These are phyloP conservation scores for Lentinus brumalis DNA, from an alignment of 768 basidiomycete species.

Conservation along the genomic window DNA sequence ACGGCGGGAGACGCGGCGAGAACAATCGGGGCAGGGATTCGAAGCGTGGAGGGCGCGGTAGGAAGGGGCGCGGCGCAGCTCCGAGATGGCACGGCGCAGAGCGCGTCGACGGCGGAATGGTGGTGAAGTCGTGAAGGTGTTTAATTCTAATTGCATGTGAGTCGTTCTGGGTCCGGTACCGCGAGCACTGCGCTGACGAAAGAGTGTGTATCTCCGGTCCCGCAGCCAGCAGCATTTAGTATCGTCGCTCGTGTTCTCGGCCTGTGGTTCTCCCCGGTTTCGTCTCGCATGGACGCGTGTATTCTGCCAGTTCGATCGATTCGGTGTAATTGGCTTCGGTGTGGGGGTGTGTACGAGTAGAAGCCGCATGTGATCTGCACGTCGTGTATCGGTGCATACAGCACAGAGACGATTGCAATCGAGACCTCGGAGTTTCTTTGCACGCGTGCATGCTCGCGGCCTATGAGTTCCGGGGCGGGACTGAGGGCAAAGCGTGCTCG, in stretches of 20 bases:
- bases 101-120: constrained; percentile 31
- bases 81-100: constrained; percentile 10
- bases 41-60: constrained; percentile 18
- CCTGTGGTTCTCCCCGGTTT: constrained; percentile 6
- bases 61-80: constrained; percentile 14
- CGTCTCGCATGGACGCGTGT: constrained; percentile 2
- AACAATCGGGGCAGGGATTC: constrained; percentile 14
- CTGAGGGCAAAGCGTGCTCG: neutral
- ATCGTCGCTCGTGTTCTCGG: constrained; percentile 3
- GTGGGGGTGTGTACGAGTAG: neutral
- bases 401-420: constrained; percentile 5
- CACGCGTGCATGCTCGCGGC: neutral
- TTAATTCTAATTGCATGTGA: neutral
- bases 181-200: constrained; percentile 2
- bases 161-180: neutral
- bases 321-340: constrained; percentile 4
- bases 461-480: neutral
- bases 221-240: neutral
- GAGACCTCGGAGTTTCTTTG: neutral
- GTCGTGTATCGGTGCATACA: constrained; percentile 9
- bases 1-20: constrained; percentile 12
- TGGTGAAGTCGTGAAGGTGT: constrained; percentile 27
- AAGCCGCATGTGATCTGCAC: constrained; percentile 6
- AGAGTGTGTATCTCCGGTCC: neutral
- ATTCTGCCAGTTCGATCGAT: constrained; percentile 3